A percentile compares a stretch with the other conserved stretches of the same genome.
Evolutionary conservation across 768 basidiomycete genomes (phyloP).

Genomic region (Mycena floridula): DNA sequence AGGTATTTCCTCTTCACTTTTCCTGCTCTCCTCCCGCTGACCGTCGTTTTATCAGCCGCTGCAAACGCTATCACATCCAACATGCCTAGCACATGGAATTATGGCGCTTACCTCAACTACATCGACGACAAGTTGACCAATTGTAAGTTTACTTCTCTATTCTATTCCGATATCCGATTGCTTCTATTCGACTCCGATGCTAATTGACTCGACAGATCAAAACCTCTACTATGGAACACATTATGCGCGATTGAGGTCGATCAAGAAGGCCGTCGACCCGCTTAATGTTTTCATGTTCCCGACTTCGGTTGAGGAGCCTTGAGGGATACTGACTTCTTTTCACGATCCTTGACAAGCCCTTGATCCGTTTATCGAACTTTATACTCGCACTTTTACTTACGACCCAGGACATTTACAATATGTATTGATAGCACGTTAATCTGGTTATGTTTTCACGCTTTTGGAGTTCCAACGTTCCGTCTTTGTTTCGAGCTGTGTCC

Average conservation of each 20-base stretch:
- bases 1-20: slow-evolving; percentile 14
- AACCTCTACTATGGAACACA: slow-evolving; percentile 1
- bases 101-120: neutral
- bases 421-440: no score
- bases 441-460: no score
- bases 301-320: neutral
- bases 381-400: no score
- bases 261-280: neutral
- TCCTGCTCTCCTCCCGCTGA: neutral
- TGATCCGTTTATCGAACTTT: no score
- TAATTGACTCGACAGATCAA: neutral
- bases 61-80: neutral
- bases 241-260: neutral
- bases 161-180: neutral
- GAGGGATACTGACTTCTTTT: no score
- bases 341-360: no score
- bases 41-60: neutral
- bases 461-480: no score
- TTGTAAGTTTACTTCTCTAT: neutral
- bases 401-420: no score
- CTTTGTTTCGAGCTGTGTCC: no score
- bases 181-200: no score
- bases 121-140: neutral
- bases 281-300: slow-evolving; percentile 1
- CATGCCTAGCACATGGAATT: neutral